A percentile compares a stretch with the other conserved stretches of the same genome.
Evolutionary conservation across 2,329 filamentous ascomycete genomes (phyloP).

Genomic region (Didymella exigua): DNA sequence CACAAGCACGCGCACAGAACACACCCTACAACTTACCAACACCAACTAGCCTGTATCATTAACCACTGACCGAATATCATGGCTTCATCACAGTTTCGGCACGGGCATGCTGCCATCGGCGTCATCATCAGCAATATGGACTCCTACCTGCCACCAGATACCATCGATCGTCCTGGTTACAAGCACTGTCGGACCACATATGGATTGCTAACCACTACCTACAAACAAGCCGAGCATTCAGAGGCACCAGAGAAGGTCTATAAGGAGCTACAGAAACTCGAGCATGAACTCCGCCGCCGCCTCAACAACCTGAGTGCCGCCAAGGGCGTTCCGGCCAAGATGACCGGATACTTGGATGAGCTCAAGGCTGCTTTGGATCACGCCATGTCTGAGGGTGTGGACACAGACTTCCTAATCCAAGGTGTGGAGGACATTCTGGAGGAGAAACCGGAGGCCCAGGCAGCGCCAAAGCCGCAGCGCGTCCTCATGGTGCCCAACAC

Average conservation of each 20-base stretch:
- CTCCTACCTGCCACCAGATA: conserved; percentile 24
- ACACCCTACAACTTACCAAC: not conserved
- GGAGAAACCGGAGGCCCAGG: conserved; percentile 8
- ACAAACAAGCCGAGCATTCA: conserved; percentile 18
- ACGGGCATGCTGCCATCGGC: conserved; percentile 24
- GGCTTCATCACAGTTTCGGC: not conserved
- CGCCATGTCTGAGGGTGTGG: conserved; percentile 18
- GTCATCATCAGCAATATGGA: conserved; percentile 28
- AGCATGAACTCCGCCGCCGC: conserved; percentile 22
- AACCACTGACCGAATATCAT: conserved; percentile 1
- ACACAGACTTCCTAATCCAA: conserved; percentile 15
- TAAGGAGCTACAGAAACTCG: conserved; percentile 23
- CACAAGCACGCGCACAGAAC: not conserved
- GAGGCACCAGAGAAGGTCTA: conserved; percentile 23
- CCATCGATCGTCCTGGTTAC: conserved; percentile 22
- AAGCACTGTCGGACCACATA: conserved; percentile 25
- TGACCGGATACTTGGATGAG: conserved; percentile 24
- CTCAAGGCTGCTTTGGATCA: conserved; percentile 19
- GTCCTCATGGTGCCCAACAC: conserved; percentile 22
- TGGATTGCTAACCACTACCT: conserved; percentile 23
- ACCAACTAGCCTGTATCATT: not conserved
- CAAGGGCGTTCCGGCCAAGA: conserved; percentile 26
- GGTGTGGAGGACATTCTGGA: conserved; percentile 15
- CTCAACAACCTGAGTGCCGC: conserved; percentile 21
- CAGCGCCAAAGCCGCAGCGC: conserved; percentile 16